Base-by-base conservation (phyloP, 768 basidiomycete species). In the Tricholoma flavovirens region DNA sequence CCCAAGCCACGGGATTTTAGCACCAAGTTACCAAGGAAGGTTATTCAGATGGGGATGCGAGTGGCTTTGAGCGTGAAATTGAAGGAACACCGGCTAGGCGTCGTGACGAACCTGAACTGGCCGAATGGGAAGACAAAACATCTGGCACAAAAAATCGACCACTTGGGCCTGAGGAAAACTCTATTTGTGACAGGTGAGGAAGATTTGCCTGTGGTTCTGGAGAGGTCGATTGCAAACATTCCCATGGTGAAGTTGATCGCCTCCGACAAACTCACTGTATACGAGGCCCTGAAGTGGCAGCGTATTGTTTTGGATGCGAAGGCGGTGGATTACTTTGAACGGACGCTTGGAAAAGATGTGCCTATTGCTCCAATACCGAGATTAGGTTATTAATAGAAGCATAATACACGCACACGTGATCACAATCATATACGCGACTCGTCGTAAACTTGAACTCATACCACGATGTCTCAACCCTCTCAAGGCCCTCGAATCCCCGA, bases 1-100 rank as follows among this genome's bases (percentile, higher is more conserved):
- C 92, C 93, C 0, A 88, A 91, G 66, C 91, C 93, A 2, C 83
- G 93, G 49, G 90, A 97, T 68, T 98, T 95, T 70, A 84, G 88
- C 63, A 93, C 93, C 17, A 88, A 90, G 60, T 80, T 99, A 35
- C 90, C 91, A n/a, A 82, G 91, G 60, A 98, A 98, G 72, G 89
- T 97, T 61, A 80, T 93, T 40, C 78, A 90, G 63, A 89, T 98
- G 84, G 96, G 95, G 9, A 86, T 98, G 83, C 82, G 90, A 19
- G 87, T 94, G 51, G 94, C 92, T 2, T 71, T 98, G 45, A 93
- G 91, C 61, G 79, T 83, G 42, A 93, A 93, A 69, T 75, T 96
- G 66, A 80, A 81, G 63, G 87, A 92, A 59, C 80, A 82, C 40
- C 72, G 80, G 42, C 74, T 99, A 12, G 86, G 89, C 49, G 78